Evolutionary conservation across 1,139 yeast genomes (phyloP), one percentile per base, ranked within the genome.

Genomic region (Ogataea hybrid): DNA sequence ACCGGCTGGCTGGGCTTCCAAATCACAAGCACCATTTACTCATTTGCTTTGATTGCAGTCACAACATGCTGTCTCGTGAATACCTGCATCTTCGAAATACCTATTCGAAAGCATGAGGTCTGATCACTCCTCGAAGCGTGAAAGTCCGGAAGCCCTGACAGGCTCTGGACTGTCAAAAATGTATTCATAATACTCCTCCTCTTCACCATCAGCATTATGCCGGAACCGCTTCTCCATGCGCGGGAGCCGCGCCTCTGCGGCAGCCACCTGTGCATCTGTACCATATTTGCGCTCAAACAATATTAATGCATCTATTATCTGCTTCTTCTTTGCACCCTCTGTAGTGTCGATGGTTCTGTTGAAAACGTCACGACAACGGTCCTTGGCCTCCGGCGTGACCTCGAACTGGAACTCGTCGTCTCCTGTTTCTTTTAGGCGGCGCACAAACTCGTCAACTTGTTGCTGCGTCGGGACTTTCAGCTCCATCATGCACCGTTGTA

Each of bases 211-310:
- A 10, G 44, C 52, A 27, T 64, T 62, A 7, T 61, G 61, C 35
- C 67, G 67, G 28, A 74, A 68, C 52, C 71, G 73, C 51, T 72
- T 79, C 14, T 77, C 76, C 18, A 75, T 63, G 9, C 70, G 65
- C 0, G 97, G 96, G 39, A 79, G 60, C 53, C 80, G 76, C 20
- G 63, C 60, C 5, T 59, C 61, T 7, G 83, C 73, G 6, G 45
- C 53, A 2, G 58, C 57, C 14, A 63, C 51, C 0, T 75, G 52
- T 4, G 64, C 69, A 0, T 53, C 61, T 16, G 68, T 63, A 0
- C 97, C 97, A 57, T 87, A 79, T 2, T 63, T 64, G 28, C 63
- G 55, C 56, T 89, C 96, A 62, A 84, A 89, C 42, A 72, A 71
- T 37, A 68, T 67, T 73, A 84, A 79, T 0, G 89, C 80, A 44